A percentile compares a stretch with the other conserved stretches of the same genome.
Evolutionary conservation across 108 stramenopile genomes (phyloP).

Genomic region (Pseudonitzschia delicatissima): DNA sequence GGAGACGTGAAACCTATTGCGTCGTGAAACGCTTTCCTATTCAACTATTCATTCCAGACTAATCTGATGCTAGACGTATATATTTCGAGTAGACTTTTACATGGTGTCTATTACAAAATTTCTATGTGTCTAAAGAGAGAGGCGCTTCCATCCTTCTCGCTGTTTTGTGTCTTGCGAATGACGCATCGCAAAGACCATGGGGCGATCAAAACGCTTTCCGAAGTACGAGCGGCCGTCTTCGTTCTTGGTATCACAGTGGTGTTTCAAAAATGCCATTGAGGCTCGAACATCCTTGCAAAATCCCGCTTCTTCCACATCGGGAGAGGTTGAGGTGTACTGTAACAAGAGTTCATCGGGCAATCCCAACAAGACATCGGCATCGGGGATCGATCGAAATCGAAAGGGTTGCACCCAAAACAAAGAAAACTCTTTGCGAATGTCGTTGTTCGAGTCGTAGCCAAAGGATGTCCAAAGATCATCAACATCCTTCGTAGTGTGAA

Average conservation of each 20-base stretch:
- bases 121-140: background rate
- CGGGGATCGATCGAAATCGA: constrained; percentile 34
- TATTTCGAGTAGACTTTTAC: no score
- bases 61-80: no score
- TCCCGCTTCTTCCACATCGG: constrained; percentile 66
- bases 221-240: background rate
- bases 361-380: constrained; percentile 42
- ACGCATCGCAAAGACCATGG: constrained; percentile 9
- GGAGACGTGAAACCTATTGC: no score
- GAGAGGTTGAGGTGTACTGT: constrained; percentile 66
- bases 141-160: background rate
- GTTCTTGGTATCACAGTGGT: background rate
- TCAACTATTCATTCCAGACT: no score
- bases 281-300: constrained; percentile 57
- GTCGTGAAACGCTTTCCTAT: no score
- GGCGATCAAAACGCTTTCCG: constrained; percentile 5
- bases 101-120: no score
- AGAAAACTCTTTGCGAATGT: constrained; percentile 9
- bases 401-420: constrained; percentile 48
- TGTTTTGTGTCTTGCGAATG: background rate
- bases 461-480: background rate
- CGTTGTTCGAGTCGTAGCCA: constrained; percentile 10
- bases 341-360: constrained; percentile 54
- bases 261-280: constrained; percentile 20
- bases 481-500: constrained; percentile 31